Evolutionary conservation across 1,284 basidiomycete genomes (phyloP), one percentile per base, ranked within the genome.

Genomic region (Laetiporus sulphureus): DNA sequence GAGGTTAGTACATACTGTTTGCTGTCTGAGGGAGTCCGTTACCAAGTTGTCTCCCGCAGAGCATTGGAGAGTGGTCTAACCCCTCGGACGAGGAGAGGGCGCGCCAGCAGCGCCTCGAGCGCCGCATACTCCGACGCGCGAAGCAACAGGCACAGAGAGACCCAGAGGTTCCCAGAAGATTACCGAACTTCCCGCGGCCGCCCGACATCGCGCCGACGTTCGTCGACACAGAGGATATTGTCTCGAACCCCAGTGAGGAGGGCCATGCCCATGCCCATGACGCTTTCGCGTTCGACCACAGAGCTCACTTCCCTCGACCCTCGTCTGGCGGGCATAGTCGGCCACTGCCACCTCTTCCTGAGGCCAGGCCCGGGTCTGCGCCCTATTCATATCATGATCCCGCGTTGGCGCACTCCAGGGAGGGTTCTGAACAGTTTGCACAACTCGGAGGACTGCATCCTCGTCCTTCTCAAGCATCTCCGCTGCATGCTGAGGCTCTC

Each of bases 11-110:
- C 40, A 32, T 11, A 41, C 22, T 36, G 31, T 44, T 12, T 51
- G 29, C 12, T 44, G 36, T 27, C 34, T 32, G 10, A 11, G 12
- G 20, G 6, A 5, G 32, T 29, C 5, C 32, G 41, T 40, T 5
- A n/a, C 34, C 16, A 34, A 15, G 10, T 37, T 24, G 19, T 27
- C 8, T 40, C 3, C 8, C 23, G 12, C 65, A 85, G 80, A 88
- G 83, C 52, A 81, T 87, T 38, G 86, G 84, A 22, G 86, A 90
- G 65, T 90, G 76, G 75, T 90, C 86, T n/a, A 90, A 90, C 55
- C 86, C 86, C 15, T 90, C 86, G 11, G 86, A 90, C 53, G 86
- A 90, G 61, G 86, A 90, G 57, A 72, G 80, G 25, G 86, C 81
- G 2, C 75, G 85, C 21, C 78, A 79, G 49, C 64, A 73, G 24